These are phyloP conservation scores for Tremella fuciformis DNA, from an alignment of 768 basidiomycete genomes.

Conservation along the genomic window DNA sequence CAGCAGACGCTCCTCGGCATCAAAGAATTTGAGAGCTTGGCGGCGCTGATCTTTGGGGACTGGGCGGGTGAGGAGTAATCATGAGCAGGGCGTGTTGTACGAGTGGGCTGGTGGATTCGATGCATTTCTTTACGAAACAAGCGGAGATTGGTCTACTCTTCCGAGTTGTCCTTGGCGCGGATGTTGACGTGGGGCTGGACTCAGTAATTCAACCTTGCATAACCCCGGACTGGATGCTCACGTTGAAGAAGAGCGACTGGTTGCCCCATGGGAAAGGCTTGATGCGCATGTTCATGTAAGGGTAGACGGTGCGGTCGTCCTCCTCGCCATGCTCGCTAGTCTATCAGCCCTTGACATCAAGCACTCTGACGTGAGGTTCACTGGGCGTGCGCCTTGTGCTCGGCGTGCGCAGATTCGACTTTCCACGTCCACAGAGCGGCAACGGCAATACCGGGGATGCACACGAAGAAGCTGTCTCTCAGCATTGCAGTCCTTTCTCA, in stretches of 20 bases:
- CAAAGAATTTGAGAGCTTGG: constrained; percentile 42
- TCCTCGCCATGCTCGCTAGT: constrained; percentile 10
- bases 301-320: constrained; percentile 48
- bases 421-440: constrained; percentile 47
- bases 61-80: constrained; percentile 30
- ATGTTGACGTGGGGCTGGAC: constrained; percentile 49
- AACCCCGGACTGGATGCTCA: constrained; percentile 20
- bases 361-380: constrained; percentile 14
- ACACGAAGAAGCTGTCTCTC: constrained; percentile 42
- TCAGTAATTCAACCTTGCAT: not conserved
- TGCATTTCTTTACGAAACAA: not conserved
- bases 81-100: not conserved
- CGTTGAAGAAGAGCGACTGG: constrained; percentile 52
- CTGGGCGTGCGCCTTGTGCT: constrained; percentile 45
- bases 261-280: constrained; percentile 48
- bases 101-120: not conserved
- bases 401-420: constrained; percentile 48
- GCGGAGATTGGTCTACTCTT: not conserved
- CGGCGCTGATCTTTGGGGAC: constrained; percentile 49
- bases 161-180: constrained; percentile 28
- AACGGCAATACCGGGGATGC: constrained; percentile 47
- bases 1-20: constrained; percentile 29
- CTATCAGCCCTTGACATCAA: not conserved
- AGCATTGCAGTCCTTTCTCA: not conserved
- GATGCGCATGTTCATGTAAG: constrained; percentile 52